Base-by-base conservation (phyloP, 371 early-diverging fungal species). In the Zychaea mexicana region DNA sequence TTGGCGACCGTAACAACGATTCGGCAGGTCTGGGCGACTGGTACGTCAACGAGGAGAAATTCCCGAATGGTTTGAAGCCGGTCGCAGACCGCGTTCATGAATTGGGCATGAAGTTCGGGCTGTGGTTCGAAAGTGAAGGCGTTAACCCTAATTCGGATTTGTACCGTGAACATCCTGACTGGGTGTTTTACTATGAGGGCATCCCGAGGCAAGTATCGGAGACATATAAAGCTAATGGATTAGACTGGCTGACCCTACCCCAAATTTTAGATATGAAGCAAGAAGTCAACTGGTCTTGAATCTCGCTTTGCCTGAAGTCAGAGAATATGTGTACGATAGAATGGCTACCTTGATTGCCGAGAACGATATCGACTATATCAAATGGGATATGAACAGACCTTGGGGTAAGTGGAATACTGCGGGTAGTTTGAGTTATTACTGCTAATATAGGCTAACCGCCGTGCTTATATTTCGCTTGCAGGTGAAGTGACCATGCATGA, bases 51-150 rank as follows among this genome's bases (percentile, higher is more conserved):
- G 60, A 39, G 12, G 21, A 19, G 10, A 84, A 83, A 62, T 87
- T 87, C 56, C 87, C 85, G 2, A 24, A 71, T 2, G 85, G 85
- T 3, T 64, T 87, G 61, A 70, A 73, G 4, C 70, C 74, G 0
- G 62, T 87, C 21, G 78, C 81, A 7, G 69, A 78, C 15, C 36
- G 69, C 22, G 81, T 83, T 2, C 83, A 74, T 49, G 21, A 47
- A 3, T 66, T 82, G 12, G 83, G 83, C 2, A 71, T 85, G 77
- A 66, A 76, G 5, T 83, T 85, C 21, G 87, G 87, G 2, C 31
- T 87, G 7, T 87, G 87, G 87, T 69, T 85, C 39, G 84, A 85
- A 17, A 85, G 85, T 1, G 83, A 82, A 30, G 76, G 72, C 73
- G 71, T 75, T 42, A 79, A 76, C 52, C 70, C 67, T 0, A 69